Evolutionary conservation across 805 yeast genomes (phyloP).

Genomic region (Saccharomycopsis sp.): DNA sequence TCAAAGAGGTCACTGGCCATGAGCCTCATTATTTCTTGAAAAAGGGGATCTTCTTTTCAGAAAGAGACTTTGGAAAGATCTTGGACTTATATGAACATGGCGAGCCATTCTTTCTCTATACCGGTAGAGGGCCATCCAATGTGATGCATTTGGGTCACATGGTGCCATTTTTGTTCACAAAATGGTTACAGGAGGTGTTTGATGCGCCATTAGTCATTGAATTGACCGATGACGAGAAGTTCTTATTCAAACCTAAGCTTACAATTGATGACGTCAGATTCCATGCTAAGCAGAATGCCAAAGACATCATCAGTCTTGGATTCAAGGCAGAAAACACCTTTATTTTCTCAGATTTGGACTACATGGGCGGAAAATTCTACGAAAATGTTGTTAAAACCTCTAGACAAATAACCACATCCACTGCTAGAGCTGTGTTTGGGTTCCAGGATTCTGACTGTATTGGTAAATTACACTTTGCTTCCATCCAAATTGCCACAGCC

Average conservation of each 20-base stretch:
- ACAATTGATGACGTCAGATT: slow-evolving; percentile 82
- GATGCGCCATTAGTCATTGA: slow-evolving; percentile 94
- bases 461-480: slow-evolving; percentile 92
- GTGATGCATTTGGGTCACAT: slow-evolving; percentile 96
- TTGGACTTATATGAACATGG: slow-evolving; percentile 89
- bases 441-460: slow-evolving; percentile 91
- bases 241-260: slow-evolving; percentile 84
- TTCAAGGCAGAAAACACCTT: slow-evolving; percentile 93
- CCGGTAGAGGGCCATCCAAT: slow-evolving; percentile 97
- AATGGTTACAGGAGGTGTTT: slow-evolving; percentile 97
- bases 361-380: slow-evolving; percentile 90
- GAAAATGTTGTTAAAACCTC: slow-evolving; percentile 90
- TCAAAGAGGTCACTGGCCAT: slow-evolving; percentile 77
- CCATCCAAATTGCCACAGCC: slow-evolving; percentile 92
- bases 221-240: slow-evolving; percentile 95
- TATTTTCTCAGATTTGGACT: slow-evolving; percentile 85
- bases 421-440: slow-evolving; percentile 95
- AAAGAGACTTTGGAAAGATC: slow-evolving; percentile 73
- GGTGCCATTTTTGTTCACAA: slow-evolving; percentile 92
- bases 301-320: slow-evolving; percentile 90
- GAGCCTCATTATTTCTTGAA: slow-evolving; percentile 86
- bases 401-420: slow-evolving; percentile 93
- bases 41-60: slow-evolving; percentile 89
- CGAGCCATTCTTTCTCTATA: slow-evolving; percentile 89
- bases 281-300: slow-evolving; percentile 77